Evolutionary conservation across 2,329 filamentous ascomycete genomes (phyloP).

Genomic region (Claviceps capensis): DNA sequence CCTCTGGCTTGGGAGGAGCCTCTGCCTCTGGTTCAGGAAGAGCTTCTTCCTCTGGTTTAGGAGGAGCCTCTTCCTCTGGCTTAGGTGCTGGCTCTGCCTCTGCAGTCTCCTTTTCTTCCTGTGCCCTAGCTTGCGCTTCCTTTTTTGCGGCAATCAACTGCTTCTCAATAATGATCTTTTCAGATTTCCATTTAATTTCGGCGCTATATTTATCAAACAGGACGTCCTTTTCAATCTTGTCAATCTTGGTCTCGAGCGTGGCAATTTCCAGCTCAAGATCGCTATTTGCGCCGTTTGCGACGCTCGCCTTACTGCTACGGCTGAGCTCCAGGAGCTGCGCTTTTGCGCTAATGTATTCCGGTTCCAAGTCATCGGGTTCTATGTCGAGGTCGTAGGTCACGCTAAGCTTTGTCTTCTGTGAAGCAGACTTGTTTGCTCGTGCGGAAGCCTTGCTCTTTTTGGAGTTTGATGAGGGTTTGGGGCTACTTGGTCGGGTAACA

Average conservation of each 20-base stretch:
- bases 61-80: slow-evolving; percentile 20
- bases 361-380: slow-evolving; percentile 61
- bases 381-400: slow-evolving; percentile 54
- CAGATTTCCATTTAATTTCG: slow-evolving; percentile 50
- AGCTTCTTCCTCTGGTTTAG: slow-evolving; percentile 15
- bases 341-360: slow-evolving; percentile 66
- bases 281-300: slow-evolving; percentile 7
- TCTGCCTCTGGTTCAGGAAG: slow-evolving; percentile 17
- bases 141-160: slow-evolving; percentile 40
- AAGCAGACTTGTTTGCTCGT: slow-evolving; percentile 2
- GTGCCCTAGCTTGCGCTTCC: slow-evolving; percentile 13
- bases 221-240: slow-evolving; percentile 63
- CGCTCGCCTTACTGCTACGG: slow-evolving; percentile 10
- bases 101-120: slow-evolving; percentile 6
- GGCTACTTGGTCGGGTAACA: slow-evolving; percentile 36
- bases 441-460: slow-evolving; percentile 22
- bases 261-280: slow-evolving; percentile 35
- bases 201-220: slow-evolving; percentile 57
- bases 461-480: slow-evolving; percentile 20
- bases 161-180: slow-evolving; percentile 46
- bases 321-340: slow-evolving; percentile 46
- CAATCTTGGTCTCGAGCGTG: slow-evolving; percentile 60
- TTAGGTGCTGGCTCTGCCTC: slow-evolving; percentile 11
- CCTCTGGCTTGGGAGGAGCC: slow-evolving; percentile 16
- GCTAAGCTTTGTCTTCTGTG: slow-evolving; percentile 25